A percentile compares a stretch with the other conserved stretches of the same genome.
Conservation (phyloP, 345 rosid species). For the Erucastrum elatum region DNA sequence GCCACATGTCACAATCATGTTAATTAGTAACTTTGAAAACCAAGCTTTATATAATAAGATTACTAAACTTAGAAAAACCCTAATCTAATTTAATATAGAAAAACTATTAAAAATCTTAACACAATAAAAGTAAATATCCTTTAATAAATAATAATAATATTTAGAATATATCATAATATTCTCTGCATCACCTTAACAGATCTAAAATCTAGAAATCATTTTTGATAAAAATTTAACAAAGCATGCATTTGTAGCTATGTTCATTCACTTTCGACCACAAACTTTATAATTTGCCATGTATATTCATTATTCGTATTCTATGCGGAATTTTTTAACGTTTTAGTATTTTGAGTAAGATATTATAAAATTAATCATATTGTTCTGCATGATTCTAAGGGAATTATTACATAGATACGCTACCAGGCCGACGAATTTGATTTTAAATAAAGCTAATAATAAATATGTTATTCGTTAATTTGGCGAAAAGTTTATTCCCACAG, state of each 20-base stretch:
- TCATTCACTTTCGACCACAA: slow-evolving; percentile 6
- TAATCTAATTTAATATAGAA: no score
- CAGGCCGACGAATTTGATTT: neutral
- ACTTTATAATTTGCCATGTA: neutral
- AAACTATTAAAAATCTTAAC: no score
- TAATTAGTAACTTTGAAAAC: no score
- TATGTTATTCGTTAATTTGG: slow-evolving; percentile 9
- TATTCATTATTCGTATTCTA: slow-evolving; percentile 15
- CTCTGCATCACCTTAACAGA: no score
- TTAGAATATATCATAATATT: no score
- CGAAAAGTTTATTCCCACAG: neutral
- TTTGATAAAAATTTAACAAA: slow-evolving; percentile 1
- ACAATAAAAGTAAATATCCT: no score
- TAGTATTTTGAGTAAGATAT: neutral
- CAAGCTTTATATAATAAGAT: no score
- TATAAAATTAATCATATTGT: neutral
- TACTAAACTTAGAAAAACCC: no score
- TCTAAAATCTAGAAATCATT: neutral
- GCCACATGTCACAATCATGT: no score
- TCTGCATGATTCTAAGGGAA: slow-evolving; percentile 5
- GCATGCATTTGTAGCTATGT: neutral
- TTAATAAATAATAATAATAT: no score
- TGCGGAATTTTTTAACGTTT: neutral
- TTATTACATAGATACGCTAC: neutral
- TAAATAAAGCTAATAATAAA: neutral